Percentiles rank a stretch among this genome's conserved stretches.
These are phyloP conservation scores for Zanthoxylum bungeanum DNA, from an alignment of 345 rosid species.

Conservation along the genomic window DNA sequence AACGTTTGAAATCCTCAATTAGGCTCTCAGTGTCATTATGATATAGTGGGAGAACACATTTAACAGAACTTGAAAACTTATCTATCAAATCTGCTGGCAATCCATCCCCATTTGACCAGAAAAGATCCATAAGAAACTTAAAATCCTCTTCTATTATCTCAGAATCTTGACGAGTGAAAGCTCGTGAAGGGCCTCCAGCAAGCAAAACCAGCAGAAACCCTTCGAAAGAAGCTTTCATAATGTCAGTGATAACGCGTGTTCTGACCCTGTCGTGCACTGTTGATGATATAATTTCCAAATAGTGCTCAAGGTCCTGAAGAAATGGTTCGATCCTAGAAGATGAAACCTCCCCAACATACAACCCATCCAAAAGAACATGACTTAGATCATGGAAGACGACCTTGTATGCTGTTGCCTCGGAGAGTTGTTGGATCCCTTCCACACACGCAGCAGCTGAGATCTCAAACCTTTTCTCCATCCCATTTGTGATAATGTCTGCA, in stretches of 20 bases:
- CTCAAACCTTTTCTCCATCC: conserved; percentile 59
- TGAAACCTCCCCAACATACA: conserved; percentile 68
- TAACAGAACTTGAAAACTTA: conserved; percentile 58
- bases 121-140: conserved; percentile 65
- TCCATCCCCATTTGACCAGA: conserved; percentile 96
- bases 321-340: conserved; percentile 80
- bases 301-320: conserved; percentile 77
- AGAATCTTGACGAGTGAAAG: conserved; percentile 65
- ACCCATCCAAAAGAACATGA: conserved; percentile 77
- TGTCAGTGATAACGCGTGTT: conserved; percentile 72
- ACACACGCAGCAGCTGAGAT: conserved; percentile 62
- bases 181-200: conserved; percentile 89
- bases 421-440: conserved; percentile 76
- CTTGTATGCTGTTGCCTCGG: conserved; percentile 76
- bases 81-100: conserved; percentile 77
- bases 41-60: conserved; percentile 67
- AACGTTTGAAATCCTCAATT: conserved; percentile 48
- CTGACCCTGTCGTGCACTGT: conserved; percentile 82
- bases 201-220: conserved; percentile 84
- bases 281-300: conserved; percentile 63
- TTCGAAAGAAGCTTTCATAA: conserved; percentile 95
- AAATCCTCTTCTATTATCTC: conserved; percentile 74
- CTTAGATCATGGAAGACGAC: conserved; percentile 77
- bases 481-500: conserved; percentile 38
- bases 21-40: conserved; percentile 60